phyloP scores from a whole-genome alignment of 306 rosid genomes.

The Gastrolobium villosum region DNA sequence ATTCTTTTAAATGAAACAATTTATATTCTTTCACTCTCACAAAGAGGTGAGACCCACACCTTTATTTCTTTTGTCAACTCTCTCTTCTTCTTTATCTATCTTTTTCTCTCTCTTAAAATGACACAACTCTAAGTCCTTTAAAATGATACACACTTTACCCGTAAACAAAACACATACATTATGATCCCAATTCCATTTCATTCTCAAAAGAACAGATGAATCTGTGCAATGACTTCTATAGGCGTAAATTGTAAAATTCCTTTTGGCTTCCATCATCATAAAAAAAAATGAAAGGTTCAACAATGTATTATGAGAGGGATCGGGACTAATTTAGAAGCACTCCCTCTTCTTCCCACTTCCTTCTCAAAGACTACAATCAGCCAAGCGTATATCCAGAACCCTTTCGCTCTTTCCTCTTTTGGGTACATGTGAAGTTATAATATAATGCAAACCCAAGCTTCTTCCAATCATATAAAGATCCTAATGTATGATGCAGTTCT shows the following conservation, averaged over 20 bases:
- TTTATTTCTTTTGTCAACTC: too few species aligned
- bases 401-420: neutral
- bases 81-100: too few species aligned
- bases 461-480: neutral
- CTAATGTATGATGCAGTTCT: neutral
- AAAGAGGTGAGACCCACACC: too few species aligned
- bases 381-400: neutral
- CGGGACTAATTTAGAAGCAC: neutral
- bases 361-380: neutral
- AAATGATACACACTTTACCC: too few species aligned
- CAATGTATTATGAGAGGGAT: neutral
- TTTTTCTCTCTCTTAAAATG: too few species aligned
- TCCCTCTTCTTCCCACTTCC: too few species aligned
- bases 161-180: too few species aligned
- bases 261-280: neutral
- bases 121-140: too few species aligned
- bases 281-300: neutral
- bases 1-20: too few species aligned
- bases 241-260: neutral
- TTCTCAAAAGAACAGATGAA: neutral
- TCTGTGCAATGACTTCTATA: neutral
- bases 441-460: neutral
- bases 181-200: neutral
- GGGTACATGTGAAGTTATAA: neutral
- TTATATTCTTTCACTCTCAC: too few species aligned